Conservation (phyloP, 1,284 basidiomycete species). For the Ustilago cynodontis region DNA sequence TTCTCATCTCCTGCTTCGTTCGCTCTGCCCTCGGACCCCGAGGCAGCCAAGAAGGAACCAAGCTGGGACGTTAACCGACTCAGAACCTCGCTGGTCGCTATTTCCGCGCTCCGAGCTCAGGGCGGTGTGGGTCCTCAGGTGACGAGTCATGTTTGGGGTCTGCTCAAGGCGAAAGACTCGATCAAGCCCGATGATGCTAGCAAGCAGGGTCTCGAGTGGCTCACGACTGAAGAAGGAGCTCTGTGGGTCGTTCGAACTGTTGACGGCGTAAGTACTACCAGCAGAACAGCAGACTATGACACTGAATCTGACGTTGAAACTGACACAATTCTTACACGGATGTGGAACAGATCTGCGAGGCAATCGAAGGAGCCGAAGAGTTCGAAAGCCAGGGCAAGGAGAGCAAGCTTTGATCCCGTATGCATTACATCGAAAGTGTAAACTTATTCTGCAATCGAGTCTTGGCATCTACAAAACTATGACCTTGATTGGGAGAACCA, state of each 20-base stretch:
- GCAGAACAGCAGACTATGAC: neutral
- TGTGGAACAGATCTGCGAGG: conserved; percentile 53
- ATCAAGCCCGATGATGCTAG: conserved; percentile 70
- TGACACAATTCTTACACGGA: neutral
- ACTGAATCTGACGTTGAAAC: neutral
- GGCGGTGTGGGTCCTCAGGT: conserved; percentile 90
- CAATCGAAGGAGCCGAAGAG: conserved; percentile 59
- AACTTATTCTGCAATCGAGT: neutral
- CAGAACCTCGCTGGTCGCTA: conserved; percentile 87
- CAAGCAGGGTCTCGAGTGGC: conserved; percentile 79
- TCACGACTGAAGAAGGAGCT: conserved; percentile 88
- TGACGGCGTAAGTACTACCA: conserved; percentile 72
- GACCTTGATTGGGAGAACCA: conserved; percentile 45
- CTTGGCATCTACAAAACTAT: neutral
- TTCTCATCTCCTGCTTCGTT: conserved; percentile 79
- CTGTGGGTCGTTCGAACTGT: conserved; percentile 90
- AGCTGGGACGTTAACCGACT: conserved; percentile 81
- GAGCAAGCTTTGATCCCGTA: conserved; percentile 37
- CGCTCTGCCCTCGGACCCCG: conserved; percentile 35
- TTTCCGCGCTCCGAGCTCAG: conserved; percentile 88
- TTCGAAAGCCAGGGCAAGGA: conserved; percentile 40
- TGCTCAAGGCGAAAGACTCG: conserved; percentile 79
- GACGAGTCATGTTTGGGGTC: conserved; percentile 89
- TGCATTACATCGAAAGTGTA: neutral
- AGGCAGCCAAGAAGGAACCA: conserved; percentile 61